phyloP scores from a whole-genome alignment of 1,139 yeast genomes.

The Saccharomyces hybrid region DNA sequence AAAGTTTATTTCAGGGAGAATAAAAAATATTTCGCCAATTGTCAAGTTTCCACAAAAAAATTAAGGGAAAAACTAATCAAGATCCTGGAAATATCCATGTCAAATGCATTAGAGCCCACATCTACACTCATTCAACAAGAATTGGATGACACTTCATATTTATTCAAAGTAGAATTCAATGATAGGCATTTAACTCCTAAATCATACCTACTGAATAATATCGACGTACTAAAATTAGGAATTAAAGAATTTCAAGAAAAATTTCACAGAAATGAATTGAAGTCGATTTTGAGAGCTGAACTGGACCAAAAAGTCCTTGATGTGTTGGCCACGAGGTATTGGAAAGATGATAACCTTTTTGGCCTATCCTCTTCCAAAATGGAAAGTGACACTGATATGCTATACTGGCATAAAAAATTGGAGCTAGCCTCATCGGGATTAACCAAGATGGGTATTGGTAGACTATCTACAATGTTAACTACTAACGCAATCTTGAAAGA shows the following conservation, averaged over 20 bases:
- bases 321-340: constrained; percentile 79
- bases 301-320: constrained; percentile 86
- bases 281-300: constrained; percentile 70
- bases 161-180: constrained; percentile 92
- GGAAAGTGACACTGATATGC: constrained; percentile 45
- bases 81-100: constrained; percentile 88
- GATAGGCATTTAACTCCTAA: constrained; percentile 92
- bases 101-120: constrained; percentile 80
- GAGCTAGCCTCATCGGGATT: constrained; percentile 77
- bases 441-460: constrained; percentile 89
- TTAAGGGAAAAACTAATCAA: constrained; percentile 75
- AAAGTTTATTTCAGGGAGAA: constrained; percentile 51
- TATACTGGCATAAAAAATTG: constrained; percentile 81
- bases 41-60: constrained; percentile 69
- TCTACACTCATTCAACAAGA: constrained; percentile 81
- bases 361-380: constrained; percentile 20
- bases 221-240: constrained; percentile 78
- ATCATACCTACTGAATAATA: constrained; percentile 84
- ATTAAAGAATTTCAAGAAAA: constrained; percentile 79
- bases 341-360: constrained; percentile 53
- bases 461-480: constrained; percentile 75
- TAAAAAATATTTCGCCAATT: constrained; percentile 52
- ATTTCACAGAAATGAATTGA: constrained; percentile 78
- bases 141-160: constrained; percentile 86
- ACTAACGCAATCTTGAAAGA: constrained; percentile 76